Evolutionary conservation across 768 basidiomycete genomes (phyloP), one percentile per base, ranked within the genome.

Genomic region (Mycena vulgaris): DNA sequence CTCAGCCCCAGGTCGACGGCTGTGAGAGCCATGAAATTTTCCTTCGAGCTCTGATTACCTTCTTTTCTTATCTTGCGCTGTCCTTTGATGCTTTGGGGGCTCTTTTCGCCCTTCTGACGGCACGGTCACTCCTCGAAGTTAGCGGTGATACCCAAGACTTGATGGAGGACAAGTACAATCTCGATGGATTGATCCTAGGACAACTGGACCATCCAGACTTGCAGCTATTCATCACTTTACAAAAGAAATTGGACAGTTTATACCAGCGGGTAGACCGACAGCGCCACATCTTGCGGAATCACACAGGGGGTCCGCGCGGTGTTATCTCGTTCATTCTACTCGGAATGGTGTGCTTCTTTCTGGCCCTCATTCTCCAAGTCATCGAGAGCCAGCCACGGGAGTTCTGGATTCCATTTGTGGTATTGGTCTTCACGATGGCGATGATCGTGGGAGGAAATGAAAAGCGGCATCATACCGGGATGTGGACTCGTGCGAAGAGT

Each of bases 341-440:
- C 8, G 60, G 60, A 4, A 61, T 49, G 60, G 27, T 49, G 3
- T 48, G 45, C 47, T 61, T 61, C 60, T 61, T 61, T 9, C 33
- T 49, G 25, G 60, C n/a, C 6, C 33, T 61, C 3, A 35, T 49
- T 48, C n/a, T 25, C 45, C 47, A 35, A 11, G 47, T 61, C 30
- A 37, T 61, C 23, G 16, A 48, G n/a, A 49, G 45, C 25, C 60
- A 61, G n/a, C 48, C 45, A 14, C 11, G 23, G 10, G n/a, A 33
- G 33, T 61, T 61, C 23, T 61, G 60, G 60, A 49, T 49, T 35
- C 60, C 60, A 4, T 61, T 61, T 19, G 47, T 61, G n/a, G 5
- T 59, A 19, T 58, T 30, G 23, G 53, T 56, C 33, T 5, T 19
- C 37, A 37, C 35, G 21, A 56, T 56, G 53, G 35, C 3, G 3